A percentile compares a stretch with the other conserved stretches of the same genome.
Conservation (phyloP, 768 basidiomycete species). For the Cubamyces sp. region DNA sequence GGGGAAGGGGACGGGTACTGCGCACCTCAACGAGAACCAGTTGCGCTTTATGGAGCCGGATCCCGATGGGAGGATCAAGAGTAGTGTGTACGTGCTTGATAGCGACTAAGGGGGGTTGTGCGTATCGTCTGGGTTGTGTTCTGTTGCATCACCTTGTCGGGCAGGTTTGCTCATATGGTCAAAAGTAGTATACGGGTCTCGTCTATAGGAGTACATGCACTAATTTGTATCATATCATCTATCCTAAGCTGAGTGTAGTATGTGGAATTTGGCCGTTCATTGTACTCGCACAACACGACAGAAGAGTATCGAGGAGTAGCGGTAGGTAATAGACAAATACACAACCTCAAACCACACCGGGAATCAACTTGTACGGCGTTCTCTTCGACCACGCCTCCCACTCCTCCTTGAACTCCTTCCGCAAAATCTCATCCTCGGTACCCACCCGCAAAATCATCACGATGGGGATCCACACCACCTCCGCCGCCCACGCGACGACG, state of each 20-base stretch:
- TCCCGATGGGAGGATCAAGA: constrained; percentile 29
- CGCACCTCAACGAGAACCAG: constrained; percentile 11
- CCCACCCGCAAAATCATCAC: constrained; percentile 18
- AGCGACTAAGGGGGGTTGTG: constrained; percentile 20
- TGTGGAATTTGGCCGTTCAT: too few species aligned
- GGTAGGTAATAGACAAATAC: neutral
- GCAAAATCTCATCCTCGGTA: constrained; percentile 24
- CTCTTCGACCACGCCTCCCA: constrained; percentile 24
- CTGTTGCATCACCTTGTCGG: neutral
- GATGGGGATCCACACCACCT: constrained; percentile 13
- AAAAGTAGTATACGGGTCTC: constrained; percentile 1
- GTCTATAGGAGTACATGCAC: too few species aligned
- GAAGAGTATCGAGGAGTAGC: too few species aligned
- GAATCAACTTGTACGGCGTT: constrained; percentile 24
- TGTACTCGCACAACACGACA: too few species aligned
- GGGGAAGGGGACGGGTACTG: constrained; percentile 11
- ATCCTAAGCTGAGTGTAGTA: too few species aligned
- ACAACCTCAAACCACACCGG: constrained; percentile 6
- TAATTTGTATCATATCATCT: too few species aligned
- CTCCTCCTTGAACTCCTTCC: constrained; percentile 21
- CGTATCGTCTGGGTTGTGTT: neutral
- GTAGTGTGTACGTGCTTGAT: constrained; percentile 27
- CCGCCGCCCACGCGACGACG: constrained; percentile 16
- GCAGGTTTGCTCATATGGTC: too few species aligned
- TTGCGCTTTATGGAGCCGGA: constrained; percentile 22